A percentile compares a stretch with the other conserved stretches of the same genome.
These are phyloP conservation scores for Pseudogymnoascus sp. DNA, from an alignment of 2,329 filamentous ascomycete genomes.

Conservation along the genomic window DNA sequence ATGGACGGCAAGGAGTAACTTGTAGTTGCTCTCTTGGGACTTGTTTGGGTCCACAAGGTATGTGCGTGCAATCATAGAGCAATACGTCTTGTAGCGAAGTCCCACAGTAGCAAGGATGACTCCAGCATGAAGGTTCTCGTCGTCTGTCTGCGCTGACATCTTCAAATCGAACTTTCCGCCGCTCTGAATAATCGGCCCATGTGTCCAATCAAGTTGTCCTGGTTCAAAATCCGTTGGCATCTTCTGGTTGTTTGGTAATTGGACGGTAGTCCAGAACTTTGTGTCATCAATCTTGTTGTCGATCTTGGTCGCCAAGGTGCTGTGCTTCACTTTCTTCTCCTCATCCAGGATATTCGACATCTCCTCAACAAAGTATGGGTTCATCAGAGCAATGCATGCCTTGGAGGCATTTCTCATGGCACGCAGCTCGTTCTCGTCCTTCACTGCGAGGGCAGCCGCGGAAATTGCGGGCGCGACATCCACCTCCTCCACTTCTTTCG, in stretches of 20 bases:
- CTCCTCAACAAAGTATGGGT: slow-evolving; percentile 93
- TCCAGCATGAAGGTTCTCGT: slow-evolving; percentile 76
- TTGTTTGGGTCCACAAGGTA: slow-evolving; percentile 97
- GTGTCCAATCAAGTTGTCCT: slow-evolving; percentile 85
- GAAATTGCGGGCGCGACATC: slow-evolving; percentile 81
- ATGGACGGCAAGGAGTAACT: slow-evolving; percentile 75
- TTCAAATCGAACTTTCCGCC: slow-evolving; percentile 91
- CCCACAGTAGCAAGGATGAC: slow-evolving; percentile 91
- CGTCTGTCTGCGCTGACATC: slow-evolving; percentile 68
- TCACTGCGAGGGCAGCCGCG: slow-evolving; percentile 75
- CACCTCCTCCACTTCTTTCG: slow-evolving; percentile 80
- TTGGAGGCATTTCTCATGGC: slow-evolving; percentile 91
- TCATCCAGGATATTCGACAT: slow-evolving; percentile 95
- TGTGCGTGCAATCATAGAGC: slow-evolving; percentile 82
- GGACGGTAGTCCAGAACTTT: slow-evolving; percentile 82
- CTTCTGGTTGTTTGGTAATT: slow-evolving; percentile 62
- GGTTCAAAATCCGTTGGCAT: slow-evolving; percentile 81
- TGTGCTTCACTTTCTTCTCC: slow-evolving; percentile 95
- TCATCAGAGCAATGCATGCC: slow-evolving; percentile 89
- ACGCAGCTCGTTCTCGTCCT: slow-evolving; percentile 90
- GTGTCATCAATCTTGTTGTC: slow-evolving; percentile 84
- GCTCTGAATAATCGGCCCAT: slow-evolving; percentile 86
- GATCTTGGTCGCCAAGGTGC: slow-evolving; percentile 74
- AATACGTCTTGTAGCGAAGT: slow-evolving; percentile 91
- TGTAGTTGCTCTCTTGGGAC: slow-evolving; percentile 89